Evolutionary conservation across 306 rosid species (phyloP).

Genomic region (Rosa multiflora): DNA sequence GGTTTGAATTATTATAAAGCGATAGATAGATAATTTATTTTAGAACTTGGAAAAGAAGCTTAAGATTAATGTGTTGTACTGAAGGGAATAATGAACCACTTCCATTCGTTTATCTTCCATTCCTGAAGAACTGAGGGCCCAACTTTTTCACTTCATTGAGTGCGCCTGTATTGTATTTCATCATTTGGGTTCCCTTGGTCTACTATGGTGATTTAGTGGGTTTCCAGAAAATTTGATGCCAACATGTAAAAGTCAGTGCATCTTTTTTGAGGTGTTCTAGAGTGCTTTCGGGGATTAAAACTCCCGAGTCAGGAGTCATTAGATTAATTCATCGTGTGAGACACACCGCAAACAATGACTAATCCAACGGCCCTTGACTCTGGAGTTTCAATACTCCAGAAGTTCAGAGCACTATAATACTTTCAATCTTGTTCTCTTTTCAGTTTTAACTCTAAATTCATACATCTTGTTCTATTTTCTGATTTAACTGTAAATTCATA

Average conservation of each 20-base stretch:
- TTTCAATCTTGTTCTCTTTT: conserved; percentile 18
- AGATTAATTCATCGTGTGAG: not conserved
- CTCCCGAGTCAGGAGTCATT: not conserved
- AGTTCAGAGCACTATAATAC: too few relatives aligned
- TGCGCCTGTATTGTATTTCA: conserved; percentile 23
- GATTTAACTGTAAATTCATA: conserved; percentile 21
- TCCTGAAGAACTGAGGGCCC: conserved; percentile 32
- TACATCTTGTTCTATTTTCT: conserved; percentile 28
- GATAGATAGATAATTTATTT: conserved; percentile 15
- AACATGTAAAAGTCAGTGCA: conserved; percentile 16
- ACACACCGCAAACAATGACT: not conserved
- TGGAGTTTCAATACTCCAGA: not conserved
- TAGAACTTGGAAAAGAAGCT: conserved; percentile 17
- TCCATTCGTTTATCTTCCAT: conserved; percentile 9
- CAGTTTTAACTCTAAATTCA: conserved; percentile 18
- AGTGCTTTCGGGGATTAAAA: not conserved
- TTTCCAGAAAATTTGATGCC: conserved; percentile 28
- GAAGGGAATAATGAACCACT: conserved; percentile 35
- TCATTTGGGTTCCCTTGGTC: conserved; percentile 12
- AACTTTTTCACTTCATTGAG: conserved; percentile 29
- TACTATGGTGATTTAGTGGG: conserved; percentile 17
- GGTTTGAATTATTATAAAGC: conserved; percentile 45
- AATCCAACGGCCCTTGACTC: not conserved
- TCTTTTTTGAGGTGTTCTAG: not conserved
- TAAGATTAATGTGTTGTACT: conserved; percentile 11